Evolutionary conservation across 2,329 filamentous ascomycete genomes (phyloP).

Genomic region (Metarhizium guizhouense): DNA sequence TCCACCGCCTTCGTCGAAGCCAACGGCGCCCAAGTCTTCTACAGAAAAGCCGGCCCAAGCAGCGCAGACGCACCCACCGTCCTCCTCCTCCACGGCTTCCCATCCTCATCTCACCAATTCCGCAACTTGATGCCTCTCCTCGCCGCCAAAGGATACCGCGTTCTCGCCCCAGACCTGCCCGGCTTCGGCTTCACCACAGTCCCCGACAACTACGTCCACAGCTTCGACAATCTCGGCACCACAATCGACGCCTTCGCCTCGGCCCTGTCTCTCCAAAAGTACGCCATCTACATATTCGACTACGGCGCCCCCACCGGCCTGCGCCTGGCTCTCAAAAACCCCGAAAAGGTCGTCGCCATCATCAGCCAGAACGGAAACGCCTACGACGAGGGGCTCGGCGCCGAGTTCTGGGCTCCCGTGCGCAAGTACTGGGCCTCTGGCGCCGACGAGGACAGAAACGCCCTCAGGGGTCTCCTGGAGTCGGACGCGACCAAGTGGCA

Average conservation of each 20-base stretch:
- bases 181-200: constrained; percentile 49
- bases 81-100: constrained; percentile 11
- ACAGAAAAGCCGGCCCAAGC: not conserved
- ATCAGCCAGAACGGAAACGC: constrained; percentile 54
- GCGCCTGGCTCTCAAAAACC: constrained; percentile 34
- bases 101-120: constrained; percentile 18
- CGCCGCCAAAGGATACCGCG: constrained; percentile 21
- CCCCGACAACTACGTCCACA: constrained; percentile 39
- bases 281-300: constrained; percentile 35
- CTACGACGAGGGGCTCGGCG: constrained; percentile 44
- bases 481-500: constrained; percentile 31
- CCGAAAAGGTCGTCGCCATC: constrained; percentile 39
- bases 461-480: constrained; percentile 24
- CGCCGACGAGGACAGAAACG: constrained; percentile 22
- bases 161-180: constrained; percentile 49
- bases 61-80: constrained; percentile 18
- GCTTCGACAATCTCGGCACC: constrained; percentile 40
- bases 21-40: not conserved
- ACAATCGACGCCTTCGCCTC: constrained; percentile 41
- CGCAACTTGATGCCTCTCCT: constrained; percentile 35
- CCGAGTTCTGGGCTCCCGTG: constrained; percentile 40
- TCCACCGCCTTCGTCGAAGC: not conserved
- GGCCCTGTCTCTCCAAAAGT: constrained; percentile 34
- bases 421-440: constrained; percentile 34
- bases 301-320: too few relatives aligned